These are phyloP conservation scores for Irineochytrium annulatum DNA, from an alignment of 192 early-diverging fungal genomes.

Conservation along the genomic window DNA sequence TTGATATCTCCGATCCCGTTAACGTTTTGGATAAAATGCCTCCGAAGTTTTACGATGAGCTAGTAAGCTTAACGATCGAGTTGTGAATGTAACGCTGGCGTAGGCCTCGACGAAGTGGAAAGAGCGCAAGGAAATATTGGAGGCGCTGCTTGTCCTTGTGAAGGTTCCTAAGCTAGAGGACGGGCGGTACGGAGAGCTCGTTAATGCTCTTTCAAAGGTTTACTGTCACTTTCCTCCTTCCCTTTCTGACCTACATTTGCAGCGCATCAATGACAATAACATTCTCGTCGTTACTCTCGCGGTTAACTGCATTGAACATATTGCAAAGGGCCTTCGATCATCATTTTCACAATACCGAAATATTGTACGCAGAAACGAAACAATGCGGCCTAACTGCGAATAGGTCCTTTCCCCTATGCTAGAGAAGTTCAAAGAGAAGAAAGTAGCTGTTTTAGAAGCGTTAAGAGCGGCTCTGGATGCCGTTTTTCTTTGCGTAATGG, in stretches of 20 bases:
- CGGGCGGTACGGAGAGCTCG: slow-evolving; percentile 73
- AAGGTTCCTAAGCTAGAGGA: slow-evolving; percentile 75
- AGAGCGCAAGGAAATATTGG: slow-evolving; percentile 90
- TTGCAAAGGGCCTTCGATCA: slow-evolving; percentile 76
- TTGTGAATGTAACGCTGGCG: neutral
- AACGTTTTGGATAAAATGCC: slow-evolving; percentile 86
- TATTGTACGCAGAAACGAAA: slow-evolving; percentile 18
- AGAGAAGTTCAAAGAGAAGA: slow-evolving; percentile 95
- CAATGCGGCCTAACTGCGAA: neutral
- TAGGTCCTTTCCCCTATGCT: slow-evolving; percentile 68
- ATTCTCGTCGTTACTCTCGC: slow-evolving; percentile 75
- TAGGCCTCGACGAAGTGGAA: slow-evolving; percentile 87
- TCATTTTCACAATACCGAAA: slow-evolving; percentile 75
- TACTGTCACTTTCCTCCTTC: neutral
- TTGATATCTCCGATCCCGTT: slow-evolving; percentile 83
- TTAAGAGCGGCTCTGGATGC: slow-evolving; percentile 77
- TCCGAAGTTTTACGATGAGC: slow-evolving; percentile 68
- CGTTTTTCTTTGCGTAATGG: slow-evolving; percentile 63
- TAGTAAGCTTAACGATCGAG: slow-evolving; percentile 38
- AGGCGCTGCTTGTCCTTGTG: slow-evolving; percentile 63
- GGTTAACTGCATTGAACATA: slow-evolving; percentile 75
- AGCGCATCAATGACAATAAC: slow-evolving; percentile 70
- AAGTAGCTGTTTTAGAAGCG: slow-evolving; percentile 81
- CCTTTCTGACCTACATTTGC: slow-evolving; percentile 3
- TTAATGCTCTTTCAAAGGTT: slow-evolving; percentile 80